Conservation (phyloP, 306 rosid species). For the Prunus mira region DNA sequence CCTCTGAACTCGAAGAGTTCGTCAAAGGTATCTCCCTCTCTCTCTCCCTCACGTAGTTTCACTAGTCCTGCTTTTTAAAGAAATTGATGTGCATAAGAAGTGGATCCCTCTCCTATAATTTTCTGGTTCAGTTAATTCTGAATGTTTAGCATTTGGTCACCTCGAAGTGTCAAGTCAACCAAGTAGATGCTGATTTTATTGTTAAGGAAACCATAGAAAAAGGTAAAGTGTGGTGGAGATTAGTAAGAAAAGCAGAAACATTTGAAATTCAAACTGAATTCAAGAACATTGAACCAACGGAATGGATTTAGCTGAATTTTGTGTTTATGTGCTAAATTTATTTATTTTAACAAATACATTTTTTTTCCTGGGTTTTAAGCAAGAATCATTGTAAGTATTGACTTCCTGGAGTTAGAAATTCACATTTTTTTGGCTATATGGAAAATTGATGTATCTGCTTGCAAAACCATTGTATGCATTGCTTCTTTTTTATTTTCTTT, state of each 20-base stretch:
- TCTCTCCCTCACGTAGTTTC: not conserved
- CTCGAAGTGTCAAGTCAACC: not conserved
- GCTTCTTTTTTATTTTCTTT: not conserved
- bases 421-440: not conserved
- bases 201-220: not conserved
- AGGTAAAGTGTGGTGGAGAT: not conserved
- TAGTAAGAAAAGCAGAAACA: not conserved
- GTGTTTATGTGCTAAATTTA: not conserved
- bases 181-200: not conserved
- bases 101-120: not conserved
- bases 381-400: not conserved
- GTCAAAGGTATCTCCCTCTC: conserved; percentile 62
- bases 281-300: too few species aligned
- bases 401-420: not conserved
- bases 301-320: not conserved
- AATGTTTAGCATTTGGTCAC: not conserved
- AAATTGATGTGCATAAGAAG: not conserved
- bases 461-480: not conserved
- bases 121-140: not conserved
- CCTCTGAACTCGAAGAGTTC: conserved; percentile 78
- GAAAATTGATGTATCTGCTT: not conserved
- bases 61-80: not conserved
- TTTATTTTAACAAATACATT: not conserved
- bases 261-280: too few species aligned
- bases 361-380: not conserved